Percentiles rank a stretch among this genome's conserved stretches.
Evolutionary conservation across 495 filamentous ascomycete species (phyloP).

Genomic region (Neurospora sp.): DNA sequence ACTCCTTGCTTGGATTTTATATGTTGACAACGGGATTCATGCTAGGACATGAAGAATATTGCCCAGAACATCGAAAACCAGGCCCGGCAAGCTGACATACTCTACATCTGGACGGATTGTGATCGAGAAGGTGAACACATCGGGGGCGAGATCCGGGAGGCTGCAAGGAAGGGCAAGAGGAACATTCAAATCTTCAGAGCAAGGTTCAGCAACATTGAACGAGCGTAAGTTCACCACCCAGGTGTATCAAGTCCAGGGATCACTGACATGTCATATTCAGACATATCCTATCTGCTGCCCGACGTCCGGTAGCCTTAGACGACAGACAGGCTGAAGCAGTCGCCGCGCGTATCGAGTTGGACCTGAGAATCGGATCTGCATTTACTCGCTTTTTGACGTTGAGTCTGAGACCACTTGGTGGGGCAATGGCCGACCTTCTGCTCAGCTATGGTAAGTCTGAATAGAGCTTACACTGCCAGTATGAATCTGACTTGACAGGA

Average conservation of each 20-base stretch:
- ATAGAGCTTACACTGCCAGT: not conserved
- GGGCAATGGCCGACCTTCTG: slow-evolving; percentile 47
- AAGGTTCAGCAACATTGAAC: slow-evolving; percentile 90
- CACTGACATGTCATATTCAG: slow-evolving; percentile 17
- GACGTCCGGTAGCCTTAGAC: slow-evolving; percentile 65
- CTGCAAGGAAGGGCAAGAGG: slow-evolving; percentile 63
- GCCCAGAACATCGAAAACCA: slow-evolving; percentile 75
- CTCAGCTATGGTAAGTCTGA: slow-evolving; percentile 72
- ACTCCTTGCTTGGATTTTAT: not conserved
- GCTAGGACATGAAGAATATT: slow-evolving; percentile 66
- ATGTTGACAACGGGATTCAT: not conserved
- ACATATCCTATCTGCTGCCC: slow-evolving; percentile 80
- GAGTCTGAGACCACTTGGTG: slow-evolving; percentile 57
- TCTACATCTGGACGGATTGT: slow-evolving; percentile 98
- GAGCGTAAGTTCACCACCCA: slow-evolving; percentile 49
- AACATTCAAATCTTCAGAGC: slow-evolving; percentile 74
- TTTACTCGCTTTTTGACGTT: slow-evolving; percentile 86
- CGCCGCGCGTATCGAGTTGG: slow-evolving; percentile 79
- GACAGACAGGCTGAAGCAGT: slow-evolving; percentile 83
- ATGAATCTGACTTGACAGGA: slow-evolving; percentile 37
- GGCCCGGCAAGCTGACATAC: slow-evolving; percentile 54
- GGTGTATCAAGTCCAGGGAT: not conserved
- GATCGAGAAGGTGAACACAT: slow-evolving; percentile 97
- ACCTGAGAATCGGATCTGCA: slow-evolving; percentile 80
- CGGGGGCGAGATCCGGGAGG: slow-evolving; percentile 78